Conservation (phyloP, 768 basidiomycete genomes). For the Mrakia frigida region DNA sequence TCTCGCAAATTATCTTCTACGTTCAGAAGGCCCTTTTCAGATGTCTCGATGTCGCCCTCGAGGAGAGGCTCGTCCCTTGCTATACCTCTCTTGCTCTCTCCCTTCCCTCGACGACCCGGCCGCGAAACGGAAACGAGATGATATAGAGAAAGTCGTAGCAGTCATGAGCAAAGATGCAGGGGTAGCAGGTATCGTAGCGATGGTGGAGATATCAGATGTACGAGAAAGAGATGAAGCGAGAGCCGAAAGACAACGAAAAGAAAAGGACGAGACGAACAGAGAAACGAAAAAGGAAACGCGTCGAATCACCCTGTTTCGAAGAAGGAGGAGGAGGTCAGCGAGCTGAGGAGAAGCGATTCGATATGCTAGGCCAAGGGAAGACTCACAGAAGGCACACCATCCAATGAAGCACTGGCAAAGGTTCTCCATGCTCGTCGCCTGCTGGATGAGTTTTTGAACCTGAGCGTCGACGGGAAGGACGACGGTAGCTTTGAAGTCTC, state of each 20-base stretch:
- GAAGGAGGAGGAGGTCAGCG: not conserved
- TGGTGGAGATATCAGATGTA: not conserved
- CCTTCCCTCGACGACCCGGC: no score
- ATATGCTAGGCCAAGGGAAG: not conserved
- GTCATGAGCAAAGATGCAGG: not conserved
- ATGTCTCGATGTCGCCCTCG: no score
- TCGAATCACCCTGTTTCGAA: not conserved
- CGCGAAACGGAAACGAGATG: not conserved
- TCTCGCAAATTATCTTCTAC: no score
- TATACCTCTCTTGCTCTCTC: no score
- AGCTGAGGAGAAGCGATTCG: no score
- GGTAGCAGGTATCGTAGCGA: not conserved
- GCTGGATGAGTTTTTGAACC: constrained; percentile 86
- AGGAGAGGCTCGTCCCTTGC: no score
- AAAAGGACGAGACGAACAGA: constrained; percentile 3
- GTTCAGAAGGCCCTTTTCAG: no score
- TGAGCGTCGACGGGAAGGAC: constrained; percentile 70
- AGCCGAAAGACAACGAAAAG: not conserved
- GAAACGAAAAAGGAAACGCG: not conserved
- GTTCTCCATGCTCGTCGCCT: constrained; percentile 90
- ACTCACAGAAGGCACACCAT: constrained; percentile 43
- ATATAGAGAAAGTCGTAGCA: constrained; percentile 4
- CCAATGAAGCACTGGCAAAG: constrained; percentile 81
- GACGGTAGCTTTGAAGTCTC: constrained; percentile 84
- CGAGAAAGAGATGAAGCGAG: not conserved